Base-by-base conservation (phyloP, 495 filamentous ascomycete species). In the Trichodelitschia bisporula region DNA sequence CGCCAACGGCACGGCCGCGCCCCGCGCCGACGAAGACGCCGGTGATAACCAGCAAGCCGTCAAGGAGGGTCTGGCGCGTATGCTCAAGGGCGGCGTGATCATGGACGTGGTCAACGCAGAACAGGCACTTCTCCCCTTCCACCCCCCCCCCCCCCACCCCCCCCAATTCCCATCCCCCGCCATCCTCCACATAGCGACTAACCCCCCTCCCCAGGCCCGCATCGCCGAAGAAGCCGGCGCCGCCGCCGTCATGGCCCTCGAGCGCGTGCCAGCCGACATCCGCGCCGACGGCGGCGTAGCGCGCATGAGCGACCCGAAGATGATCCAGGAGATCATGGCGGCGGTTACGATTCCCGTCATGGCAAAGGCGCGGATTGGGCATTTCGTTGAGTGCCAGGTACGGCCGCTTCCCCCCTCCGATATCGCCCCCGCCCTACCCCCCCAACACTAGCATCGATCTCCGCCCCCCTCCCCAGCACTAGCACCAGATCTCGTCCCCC, bases 311-410 rank as follows among this genome's bases (percentile, higher is more conserved):
- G 86, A 95, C 58, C 86, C 86, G 5, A 53, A 58, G 39, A 80
- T 93, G 72, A 92, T 97, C 62, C 74, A 76, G 53, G 79, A 83
- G 51, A 97, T 97, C 45, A 90, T 92, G 72, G 69, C 64, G 4
- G 67, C 82, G 19, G 86, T 97, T n/a, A 95, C 86, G 11, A 93
- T 95, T 38, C 86, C 86, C 36, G 89, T 97, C 51, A 97, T 97
- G 86, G 86, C 86, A 14, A 97, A 97, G 59, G 86, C 84, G 12
- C 72, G 86, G 50, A 97, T 97, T 47, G 86, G 86, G 15, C 86
- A 97, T 54, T 78, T 93, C 40, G 82, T 91, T 37, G 86, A 97
- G 58, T 93, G 84, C 59, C 84, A 77, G 68, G 69, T 74, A 51
- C 29, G 51, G n/a, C n/a, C n/a, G n/a, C n/a, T n/a, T n/a, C 28